These are phyloP conservation scores for Astrephomene gubernaculifera DNA, from an alignment of 139 green algal species.

Conservation along the genomic window DNA sequence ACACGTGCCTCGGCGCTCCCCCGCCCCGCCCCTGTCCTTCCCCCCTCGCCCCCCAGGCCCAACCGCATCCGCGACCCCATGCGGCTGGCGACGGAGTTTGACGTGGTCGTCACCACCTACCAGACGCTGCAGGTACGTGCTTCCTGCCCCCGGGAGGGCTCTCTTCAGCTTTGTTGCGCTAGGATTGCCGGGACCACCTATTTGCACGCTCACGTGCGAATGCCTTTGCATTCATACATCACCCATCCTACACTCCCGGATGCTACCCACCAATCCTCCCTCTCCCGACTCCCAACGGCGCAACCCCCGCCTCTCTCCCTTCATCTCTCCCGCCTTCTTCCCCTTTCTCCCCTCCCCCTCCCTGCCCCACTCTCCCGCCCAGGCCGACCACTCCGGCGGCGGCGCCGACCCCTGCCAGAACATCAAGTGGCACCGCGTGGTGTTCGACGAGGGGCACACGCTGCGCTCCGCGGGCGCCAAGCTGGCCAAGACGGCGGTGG, in stretches of 20 bases:
- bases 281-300: too few species aligned
- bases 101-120: slow-evolving; percentile 78
- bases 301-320: too few species aligned
- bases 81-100: slow-evolving; percentile 66
- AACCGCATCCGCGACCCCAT: slow-evolving; percentile 47
- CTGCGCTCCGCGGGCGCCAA: slow-evolving; percentile 55
- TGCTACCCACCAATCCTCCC: too few species aligned
- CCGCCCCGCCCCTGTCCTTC: too few species aligned
- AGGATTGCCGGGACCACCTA: not conserved
- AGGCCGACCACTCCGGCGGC: slow-evolving; percentile 15
- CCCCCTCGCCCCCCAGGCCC: too few species aligned
- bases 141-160: too few species aligned
- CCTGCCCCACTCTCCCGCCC: not conserved
- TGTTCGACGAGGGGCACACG: slow-evolving; percentile 70
- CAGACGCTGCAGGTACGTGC: slow-evolving; percentile 63
- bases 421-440: slow-evolving; percentile 53
- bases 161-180: too few species aligned
- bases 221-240: too few species aligned
- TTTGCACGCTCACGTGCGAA: too few species aligned
- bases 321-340: not conserved
- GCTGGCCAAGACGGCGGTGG: slow-evolving; percentile 49
- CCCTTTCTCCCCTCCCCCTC: not conserved
- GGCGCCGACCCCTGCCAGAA: slow-evolving; percentile 29
- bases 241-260: too few species aligned
- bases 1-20: too few species aligned